Evolutionary conservation across 2,329 filamentous ascomycete genomes (phyloP), one percentile per base, ranked within the genome.

Genomic region (Metarhizium brunneum): DNA sequence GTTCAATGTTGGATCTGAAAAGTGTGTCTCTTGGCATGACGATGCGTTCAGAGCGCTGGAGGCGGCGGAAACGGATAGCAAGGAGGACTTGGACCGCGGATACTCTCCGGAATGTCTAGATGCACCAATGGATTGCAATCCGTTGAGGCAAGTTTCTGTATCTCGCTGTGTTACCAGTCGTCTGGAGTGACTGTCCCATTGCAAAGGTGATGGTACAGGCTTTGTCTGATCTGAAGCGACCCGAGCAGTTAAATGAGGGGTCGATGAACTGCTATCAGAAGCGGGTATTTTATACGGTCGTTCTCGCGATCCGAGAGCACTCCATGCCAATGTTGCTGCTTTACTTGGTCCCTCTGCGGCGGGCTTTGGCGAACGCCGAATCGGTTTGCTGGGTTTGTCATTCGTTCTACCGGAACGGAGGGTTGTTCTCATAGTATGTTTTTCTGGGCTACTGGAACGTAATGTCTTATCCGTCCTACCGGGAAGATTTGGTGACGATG

Each of bases 241-340:
- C 48, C 63, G 65, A 25, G 65, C 59, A 43, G 53, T 53, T 18
- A 60, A 54, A 1, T 54, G 60, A 36, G 65, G 56, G 14, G 59
- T 51, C 47, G 59, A 55, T 32, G 63, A 57, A 29, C 60, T 57
- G 11, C 54, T 54, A 11, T 69, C 66, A 14, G 66, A 60, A 29
- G 62, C 60, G 35, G 62, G 51, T 43, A 62, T 57, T 56, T 65
- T 67, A 48, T 61, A 47, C 55, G 63, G 57, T 48, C 68, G 69
- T 32, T 77, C 73, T 58, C 67, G 69, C 4, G 73, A 68, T 13
- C 71, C 70, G 14, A 80, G 66, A 18, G 73, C 71, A 54, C 68
- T 76, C 83, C 84, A 87, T 36, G 84, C 84, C 53, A 86, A 64
- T 3, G 80, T 82, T 30, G 84, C 84, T 45, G 84, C 84, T 64